phyloP scores from a whole-genome alignment of 208 protist species.

The Crithidia fasciculata region DNA sequence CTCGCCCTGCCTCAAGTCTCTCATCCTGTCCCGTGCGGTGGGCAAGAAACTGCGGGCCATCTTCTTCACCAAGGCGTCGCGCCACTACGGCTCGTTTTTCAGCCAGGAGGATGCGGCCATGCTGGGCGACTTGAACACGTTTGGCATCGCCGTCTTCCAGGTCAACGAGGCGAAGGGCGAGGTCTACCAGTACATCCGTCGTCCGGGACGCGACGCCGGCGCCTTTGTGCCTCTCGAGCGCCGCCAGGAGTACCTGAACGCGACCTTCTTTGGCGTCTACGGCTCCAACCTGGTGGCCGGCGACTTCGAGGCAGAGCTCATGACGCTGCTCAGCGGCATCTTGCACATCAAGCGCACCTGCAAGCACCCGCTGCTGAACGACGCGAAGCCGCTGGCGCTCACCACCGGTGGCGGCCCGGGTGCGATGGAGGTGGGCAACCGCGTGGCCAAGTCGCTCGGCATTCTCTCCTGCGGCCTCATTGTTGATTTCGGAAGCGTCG shows the following conservation, averaged over 20 bases:
- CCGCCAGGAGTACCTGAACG: slow-evolving; percentile 85
- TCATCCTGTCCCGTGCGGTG: slow-evolving; percentile 88
- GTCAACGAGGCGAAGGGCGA: slow-evolving; percentile 81
- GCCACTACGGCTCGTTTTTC: slow-evolving; percentile 87
- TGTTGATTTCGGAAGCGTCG: slow-evolving; percentile 90
- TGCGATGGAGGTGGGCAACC: slow-evolving; percentile 94
- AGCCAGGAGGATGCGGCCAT: slow-evolving; percentile 90
- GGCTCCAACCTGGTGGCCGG: slow-evolving; percentile 92
- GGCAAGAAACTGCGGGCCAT: slow-evolving; percentile 85
- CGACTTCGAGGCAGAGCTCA: slow-evolving; percentile 92
- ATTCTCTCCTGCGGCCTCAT: slow-evolving; percentile 92
- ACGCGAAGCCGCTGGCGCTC: slow-evolving; percentile 78
- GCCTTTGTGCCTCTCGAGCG: slow-evolving; percentile 89
- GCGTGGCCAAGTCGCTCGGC: slow-evolving; percentile 87
- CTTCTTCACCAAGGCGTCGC: slow-evolving; percentile 84
- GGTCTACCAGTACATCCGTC: slow-evolving; percentile 90
- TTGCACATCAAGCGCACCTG: slow-evolving; percentile 68
- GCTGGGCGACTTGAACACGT: slow-evolving; percentile 86
- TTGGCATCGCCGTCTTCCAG: slow-evolving; percentile 89
- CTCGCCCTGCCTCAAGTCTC: slow-evolving; percentile 90
- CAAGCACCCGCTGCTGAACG: slow-evolving; percentile 80
- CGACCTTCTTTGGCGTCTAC: slow-evolving; percentile 93
- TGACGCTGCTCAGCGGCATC: slow-evolving; percentile 84
- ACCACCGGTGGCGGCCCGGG: slow-evolving; percentile 93
- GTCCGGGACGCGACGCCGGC: slow-evolving; percentile 74